phyloP scores from a whole-genome alignment of 805 yeast species.

The Candida hungchunana region DNA sequence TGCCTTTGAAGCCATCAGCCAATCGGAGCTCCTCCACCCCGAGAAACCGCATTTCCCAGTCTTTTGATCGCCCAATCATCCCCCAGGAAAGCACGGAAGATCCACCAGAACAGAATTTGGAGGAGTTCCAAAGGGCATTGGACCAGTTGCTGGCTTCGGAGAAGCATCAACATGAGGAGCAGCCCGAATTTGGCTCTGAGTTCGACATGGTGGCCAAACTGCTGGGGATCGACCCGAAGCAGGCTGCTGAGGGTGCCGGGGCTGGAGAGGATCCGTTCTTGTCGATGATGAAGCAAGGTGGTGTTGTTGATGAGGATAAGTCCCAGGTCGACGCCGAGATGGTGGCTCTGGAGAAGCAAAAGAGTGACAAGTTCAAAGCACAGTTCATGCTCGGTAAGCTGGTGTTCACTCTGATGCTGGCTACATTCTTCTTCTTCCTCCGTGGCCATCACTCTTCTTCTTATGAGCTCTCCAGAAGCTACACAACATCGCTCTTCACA shows the following conservation, averaged over 20 bases:
- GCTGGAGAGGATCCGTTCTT: slow-evolving; percentile 13
- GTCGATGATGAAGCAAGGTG: slow-evolving; percentile 12
- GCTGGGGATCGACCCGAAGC: slow-evolving; percentile 5
- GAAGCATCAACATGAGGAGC: slow-evolving; percentile 6
- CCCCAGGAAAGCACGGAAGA: slow-evolving; percentile 5
- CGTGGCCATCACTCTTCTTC: slow-evolving; percentile 13
- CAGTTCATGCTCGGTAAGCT: slow-evolving; percentile 18
- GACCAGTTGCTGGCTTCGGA: slow-evolving; percentile 15
- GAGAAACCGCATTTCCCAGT: slow-evolving; percentile 20
- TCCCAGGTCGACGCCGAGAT: slow-evolving; percentile 5
- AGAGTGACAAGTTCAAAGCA: slow-evolving; percentile 24
- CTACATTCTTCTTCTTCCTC: slow-evolving; percentile 12
- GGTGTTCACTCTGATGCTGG: slow-evolving; percentile 1
- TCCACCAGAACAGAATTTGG: slow-evolving; percentile 7
- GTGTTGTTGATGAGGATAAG: background rate
- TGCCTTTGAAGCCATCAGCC: background rate
- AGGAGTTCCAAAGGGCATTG: slow-evolving; percentile 22
- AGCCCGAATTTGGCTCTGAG: slow-evolving; percentile 3
- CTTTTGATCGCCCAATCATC: slow-evolving; percentile 4
- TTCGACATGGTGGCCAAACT: slow-evolving; percentile 9
- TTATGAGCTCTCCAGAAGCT: slow-evolving; percentile 9
- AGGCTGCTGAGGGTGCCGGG: background rate
- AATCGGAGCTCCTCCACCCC: background rate
- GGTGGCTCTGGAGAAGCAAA: slow-evolving; percentile 14
- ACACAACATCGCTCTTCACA: slow-evolving; percentile 13